Conservation (phyloP, 139 green algal genomes). For the Auxenochlorella pyrenoidosa region DNA sequence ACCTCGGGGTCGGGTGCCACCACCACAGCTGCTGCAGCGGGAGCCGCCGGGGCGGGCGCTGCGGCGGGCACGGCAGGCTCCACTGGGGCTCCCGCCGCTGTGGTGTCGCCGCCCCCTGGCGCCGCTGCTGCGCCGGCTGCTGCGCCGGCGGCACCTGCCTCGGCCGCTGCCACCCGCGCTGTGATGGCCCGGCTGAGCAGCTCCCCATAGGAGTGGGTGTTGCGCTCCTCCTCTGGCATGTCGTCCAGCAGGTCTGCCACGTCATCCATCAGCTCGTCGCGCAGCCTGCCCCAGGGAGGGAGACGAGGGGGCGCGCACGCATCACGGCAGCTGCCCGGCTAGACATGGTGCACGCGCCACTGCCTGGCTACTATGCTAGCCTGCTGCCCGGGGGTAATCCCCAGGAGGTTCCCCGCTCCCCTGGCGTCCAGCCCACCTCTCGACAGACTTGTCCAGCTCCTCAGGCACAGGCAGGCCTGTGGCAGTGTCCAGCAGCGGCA, state of each 20-base stretch:
- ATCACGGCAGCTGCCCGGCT: no score
- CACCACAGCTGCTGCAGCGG: neutral
- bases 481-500: conserved; percentile 76
- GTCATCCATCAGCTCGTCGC: conserved; percentile 76
- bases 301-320: neutral
- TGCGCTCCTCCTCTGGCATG: conserved; percentile 45
- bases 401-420: no score
- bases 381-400: no score
- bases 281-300: conserved; percentile 47
- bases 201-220: conserved; percentile 37
- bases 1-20: neutral
- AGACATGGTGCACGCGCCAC: no score
- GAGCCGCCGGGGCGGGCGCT: neutral
- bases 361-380: no score
- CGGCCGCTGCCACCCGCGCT: neutral
- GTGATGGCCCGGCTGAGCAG: conserved; percentile 11
- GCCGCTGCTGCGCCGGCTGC: conserved; percentile 15
- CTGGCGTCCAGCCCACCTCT: neutral
- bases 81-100: neutral
- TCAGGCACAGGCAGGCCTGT: conserved; percentile 45
- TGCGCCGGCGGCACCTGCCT: neutral
- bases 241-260: conserved; percentile 46
- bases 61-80: neutral
- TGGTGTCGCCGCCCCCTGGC: neutral
- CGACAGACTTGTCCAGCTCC: conserved; percentile 16